Conservation (phyloP, 768 basidiomycete genomes). For the Nidularia sp. region DNA sequence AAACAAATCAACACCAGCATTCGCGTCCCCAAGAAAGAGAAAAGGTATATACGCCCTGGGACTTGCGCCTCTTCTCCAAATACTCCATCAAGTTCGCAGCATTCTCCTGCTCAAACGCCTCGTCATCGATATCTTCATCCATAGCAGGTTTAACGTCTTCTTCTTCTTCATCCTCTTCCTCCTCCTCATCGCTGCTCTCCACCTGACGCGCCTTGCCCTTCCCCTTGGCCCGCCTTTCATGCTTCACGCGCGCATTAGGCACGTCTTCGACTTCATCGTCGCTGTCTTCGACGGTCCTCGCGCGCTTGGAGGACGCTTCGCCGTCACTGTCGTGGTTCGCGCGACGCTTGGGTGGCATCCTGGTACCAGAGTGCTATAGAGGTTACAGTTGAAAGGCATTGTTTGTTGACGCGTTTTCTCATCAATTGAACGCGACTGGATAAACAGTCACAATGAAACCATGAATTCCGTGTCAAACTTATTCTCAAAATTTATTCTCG, state of each 20-base stretch:
- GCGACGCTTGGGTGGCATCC: slow-evolving; percentile 57
- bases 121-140: slow-evolving; percentile 55
- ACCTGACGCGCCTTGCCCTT: slow-evolving; percentile 27
- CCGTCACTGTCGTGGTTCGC: slow-evolving; percentile 40
- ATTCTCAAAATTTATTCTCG: too few species aligned
- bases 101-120: slow-evolving; percentile 60
- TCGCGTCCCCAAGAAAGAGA: background rate
- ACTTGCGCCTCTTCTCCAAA: slow-evolving; percentile 43
- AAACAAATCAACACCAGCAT: background rate
- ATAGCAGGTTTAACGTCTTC: slow-evolving; percentile 25
- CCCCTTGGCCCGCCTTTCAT: slow-evolving; percentile 17
- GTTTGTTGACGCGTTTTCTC: background rate
- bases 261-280: slow-evolving; percentile 17
- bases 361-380: background rate
- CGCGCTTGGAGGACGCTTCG: slow-evolving; percentile 27
- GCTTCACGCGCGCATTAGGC: slow-evolving; percentile 8
- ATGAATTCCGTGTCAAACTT: background rate
- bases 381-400: background rate
- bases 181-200: slow-evolving; percentile 24
- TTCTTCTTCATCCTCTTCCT: slow-evolving; percentile 21
- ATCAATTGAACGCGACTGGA: background rate
- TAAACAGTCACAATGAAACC: background rate
- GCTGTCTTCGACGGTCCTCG: slow-evolving; percentile 22
- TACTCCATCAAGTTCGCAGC: slow-evolving; percentile 51
- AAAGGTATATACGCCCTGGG: slow-evolving; percentile 39